Evolutionary conservation across 208 protist species (phyloP).

Genomic region (Novymonas esmeraldas): DNA sequence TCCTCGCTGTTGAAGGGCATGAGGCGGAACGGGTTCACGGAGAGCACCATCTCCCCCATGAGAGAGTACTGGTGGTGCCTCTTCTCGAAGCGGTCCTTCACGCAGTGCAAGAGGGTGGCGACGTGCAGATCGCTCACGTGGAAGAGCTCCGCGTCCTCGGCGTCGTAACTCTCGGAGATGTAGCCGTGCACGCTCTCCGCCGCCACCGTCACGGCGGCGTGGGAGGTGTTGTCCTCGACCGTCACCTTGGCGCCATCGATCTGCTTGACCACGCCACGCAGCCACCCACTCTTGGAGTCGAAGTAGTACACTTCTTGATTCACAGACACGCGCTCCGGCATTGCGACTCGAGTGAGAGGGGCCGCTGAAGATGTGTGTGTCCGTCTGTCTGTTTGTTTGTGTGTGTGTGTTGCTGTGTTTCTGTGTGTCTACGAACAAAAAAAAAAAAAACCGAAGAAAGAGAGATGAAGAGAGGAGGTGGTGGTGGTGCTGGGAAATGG

Average conservation of each 20-base stretch:
- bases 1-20: conserved; percentile 85
- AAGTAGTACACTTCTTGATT: conserved; percentile 84
- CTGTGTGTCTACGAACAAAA: background rate
- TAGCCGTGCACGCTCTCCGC: conserved; percentile 66
- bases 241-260: conserved; percentile 56
- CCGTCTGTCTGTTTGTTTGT: conserved; percentile 2
- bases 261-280: conserved; percentile 51
- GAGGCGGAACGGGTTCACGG: conserved; percentile 92
- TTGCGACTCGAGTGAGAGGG: conserved; percentile 20
- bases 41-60: conserved; percentile 94
- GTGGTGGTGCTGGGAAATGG: background rate
- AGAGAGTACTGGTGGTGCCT: conserved; percentile 87
- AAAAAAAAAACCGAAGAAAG: background rate
- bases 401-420: background rate
- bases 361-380: background rate
- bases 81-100: conserved; percentile 89
- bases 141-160: conserved; percentile 76
- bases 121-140: conserved; percentile 91
- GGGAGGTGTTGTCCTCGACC: conserved; percentile 43
- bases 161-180: conserved; percentile 78
- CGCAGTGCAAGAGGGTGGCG: conserved; percentile 86
- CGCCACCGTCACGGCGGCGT: conserved; percentile 34
- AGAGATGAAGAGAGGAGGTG: background rate
- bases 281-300: conserved; percentile 75
- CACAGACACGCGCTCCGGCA: conserved; percentile 71